Conservation (phyloP, 2,329 filamentous ascomycete genomes). For the Tolypocladium pustulatum region DNA sequence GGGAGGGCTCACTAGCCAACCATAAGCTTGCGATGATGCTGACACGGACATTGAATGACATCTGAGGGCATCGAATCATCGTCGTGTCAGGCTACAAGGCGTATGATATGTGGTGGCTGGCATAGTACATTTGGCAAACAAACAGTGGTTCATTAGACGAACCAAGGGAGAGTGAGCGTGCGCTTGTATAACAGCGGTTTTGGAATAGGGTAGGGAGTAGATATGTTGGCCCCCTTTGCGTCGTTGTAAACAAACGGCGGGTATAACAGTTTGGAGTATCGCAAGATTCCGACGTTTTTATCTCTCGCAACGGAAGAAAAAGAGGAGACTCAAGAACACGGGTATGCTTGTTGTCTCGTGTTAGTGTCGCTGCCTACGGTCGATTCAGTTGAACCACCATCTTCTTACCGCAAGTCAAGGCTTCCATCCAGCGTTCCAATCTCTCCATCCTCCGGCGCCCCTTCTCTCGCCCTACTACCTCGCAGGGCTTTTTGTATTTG, state of each 20-base stretch:
- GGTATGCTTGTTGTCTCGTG: not conserved
- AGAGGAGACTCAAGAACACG: not conserved
- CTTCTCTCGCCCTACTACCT: not conserved
- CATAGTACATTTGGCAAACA: not conserved
- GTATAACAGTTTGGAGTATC: not conserved
- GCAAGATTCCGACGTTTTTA: not conserved
- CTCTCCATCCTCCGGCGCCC: not conserved
- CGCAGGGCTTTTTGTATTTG: slow-evolving; percentile 4
- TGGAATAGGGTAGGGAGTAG: not conserved
- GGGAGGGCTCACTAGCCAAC: not conserved
- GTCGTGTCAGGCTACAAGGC: not conserved
- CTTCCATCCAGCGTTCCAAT: not conserved
- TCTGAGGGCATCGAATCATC: not conserved
- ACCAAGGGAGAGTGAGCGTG: not conserved
- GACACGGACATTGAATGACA: too few relatives aligned
- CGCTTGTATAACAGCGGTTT: not conserved
- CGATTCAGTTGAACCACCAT: not conserved
- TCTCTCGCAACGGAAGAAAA: not conserved
- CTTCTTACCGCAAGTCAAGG: not conserved
- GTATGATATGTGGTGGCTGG: not conserved
- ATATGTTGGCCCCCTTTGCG: not conserved
- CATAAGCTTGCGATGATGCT: not conserved
- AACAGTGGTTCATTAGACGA: not conserved
- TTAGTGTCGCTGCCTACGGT: not conserved
- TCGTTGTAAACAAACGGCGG: not conserved